phyloP scores from a whole-genome alignment of 2,329 filamentous ascomycete species.

The Ascochyta koolunga region DNA sequence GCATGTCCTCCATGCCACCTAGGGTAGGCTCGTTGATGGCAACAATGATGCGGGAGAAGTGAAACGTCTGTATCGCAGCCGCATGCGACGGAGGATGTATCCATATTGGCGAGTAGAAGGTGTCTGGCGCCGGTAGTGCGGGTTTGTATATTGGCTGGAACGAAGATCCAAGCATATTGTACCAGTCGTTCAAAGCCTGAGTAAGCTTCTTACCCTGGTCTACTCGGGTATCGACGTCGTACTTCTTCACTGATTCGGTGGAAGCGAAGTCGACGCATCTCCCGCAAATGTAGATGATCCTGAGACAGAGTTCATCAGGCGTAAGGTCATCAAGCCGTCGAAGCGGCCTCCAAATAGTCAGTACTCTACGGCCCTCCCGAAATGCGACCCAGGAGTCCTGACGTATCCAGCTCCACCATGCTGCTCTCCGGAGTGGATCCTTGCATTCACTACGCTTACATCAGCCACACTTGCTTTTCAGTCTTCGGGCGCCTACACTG shows the following conservation, averaged over 20 bases:
- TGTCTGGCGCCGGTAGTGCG: constrained; percentile 14
- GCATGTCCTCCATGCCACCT: constrained; percentile 57
- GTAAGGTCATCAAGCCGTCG: constrained; percentile 56
- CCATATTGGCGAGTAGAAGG: constrained; percentile 32
- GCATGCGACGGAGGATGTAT: constrained; percentile 43
- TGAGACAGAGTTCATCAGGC: constrained; percentile 61
- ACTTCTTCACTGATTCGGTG: constrained; percentile 50
- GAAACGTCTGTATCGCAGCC: constrained; percentile 59
- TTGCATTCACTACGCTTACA: constrained; percentile 51
- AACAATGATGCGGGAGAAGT: constrained; percentile 60
- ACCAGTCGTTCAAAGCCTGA: constrained; percentile 59
- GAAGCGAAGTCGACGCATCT: constrained; percentile 65
- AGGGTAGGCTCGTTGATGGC: constrained; percentile 59
- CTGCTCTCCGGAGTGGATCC: constrained; percentile 61
- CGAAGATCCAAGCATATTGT: constrained; percentile 51
- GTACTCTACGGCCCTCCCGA: constrained; percentile 60
- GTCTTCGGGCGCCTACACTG: too few relatives aligned
- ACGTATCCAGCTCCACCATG: constrained; percentile 71
- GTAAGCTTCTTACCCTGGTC: constrained; percentile 55
- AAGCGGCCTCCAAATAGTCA: constrained; percentile 65
- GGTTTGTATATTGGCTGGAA: constrained; percentile 51
- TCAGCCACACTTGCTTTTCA: not conserved
- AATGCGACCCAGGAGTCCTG: constrained; percentile 71
- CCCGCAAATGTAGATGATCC: constrained; percentile 62
- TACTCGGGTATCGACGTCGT: constrained; percentile 54